Evolutionary conservation across 2,329 filamentous ascomycete genomes (phyloP).

Genomic region (Pyrenophora teres): DNA sequence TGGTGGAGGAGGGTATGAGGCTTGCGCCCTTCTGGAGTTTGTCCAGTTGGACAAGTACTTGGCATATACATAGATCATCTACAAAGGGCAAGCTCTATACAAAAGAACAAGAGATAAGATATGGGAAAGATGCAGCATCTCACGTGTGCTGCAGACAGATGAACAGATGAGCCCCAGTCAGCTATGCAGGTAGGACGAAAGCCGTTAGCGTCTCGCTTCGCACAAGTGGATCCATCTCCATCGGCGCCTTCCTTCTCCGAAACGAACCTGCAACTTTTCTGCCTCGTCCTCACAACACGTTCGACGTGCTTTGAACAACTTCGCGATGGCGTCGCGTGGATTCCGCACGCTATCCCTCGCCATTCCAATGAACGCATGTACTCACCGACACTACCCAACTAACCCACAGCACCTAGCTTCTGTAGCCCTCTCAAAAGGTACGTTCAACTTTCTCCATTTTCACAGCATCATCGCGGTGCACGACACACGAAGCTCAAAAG

Average conservation of each 20-base stretch:
- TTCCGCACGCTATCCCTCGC: background rate
- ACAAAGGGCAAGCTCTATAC: background rate
- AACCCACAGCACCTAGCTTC: background rate
- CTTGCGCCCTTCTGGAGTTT: too few species aligned
- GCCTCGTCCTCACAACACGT: background rate
- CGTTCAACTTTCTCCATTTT: conserved; percentile 8
- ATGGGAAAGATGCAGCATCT: too few species aligned
- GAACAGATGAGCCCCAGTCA: background rate
- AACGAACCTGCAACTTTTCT: conserved; percentile 13
- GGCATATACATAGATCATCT: background rate
- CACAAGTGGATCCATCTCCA: conserved; percentile 2
- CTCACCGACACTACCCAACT: background rate
- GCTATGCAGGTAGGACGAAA: background rate
- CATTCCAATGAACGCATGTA: background rate
- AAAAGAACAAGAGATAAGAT: too few species aligned
- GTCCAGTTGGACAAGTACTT: too few species aligned
- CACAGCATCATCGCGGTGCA: conserved; percentile 2
- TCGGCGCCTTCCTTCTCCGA: conserved; percentile 7
- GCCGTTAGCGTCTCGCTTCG: conserved; percentile 12
- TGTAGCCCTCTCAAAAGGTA: conserved; percentile 9
- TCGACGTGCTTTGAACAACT: background rate
- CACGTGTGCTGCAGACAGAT: too few species aligned
- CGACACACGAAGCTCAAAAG: conserved; percentile 27
- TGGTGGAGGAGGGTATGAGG: background rate
- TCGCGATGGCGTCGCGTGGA: background rate